Evolutionary conservation across 2,329 filamentous ascomycete genomes (phyloP), one percentile per base, ranked within the genome.

Genomic region (Curvularia sp.): DNA sequence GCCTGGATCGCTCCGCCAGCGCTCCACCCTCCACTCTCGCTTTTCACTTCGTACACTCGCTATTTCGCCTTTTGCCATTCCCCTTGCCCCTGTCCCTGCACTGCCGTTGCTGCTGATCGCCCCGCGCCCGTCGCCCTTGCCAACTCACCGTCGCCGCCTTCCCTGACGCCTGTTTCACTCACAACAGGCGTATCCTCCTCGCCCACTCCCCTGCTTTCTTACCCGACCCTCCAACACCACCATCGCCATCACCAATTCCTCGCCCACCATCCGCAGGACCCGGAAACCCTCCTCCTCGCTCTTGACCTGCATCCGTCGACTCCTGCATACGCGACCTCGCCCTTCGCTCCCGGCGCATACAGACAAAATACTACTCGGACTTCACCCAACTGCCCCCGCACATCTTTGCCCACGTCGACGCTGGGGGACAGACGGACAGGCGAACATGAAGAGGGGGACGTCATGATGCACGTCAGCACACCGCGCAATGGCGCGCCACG

Each of bases 361-460:
- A n/a, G 28, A 36, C 57, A 41, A 27, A n/a, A 36, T 5, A 4
- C 10, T 18, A 2, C 45, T 25, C 13, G 19, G 7, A n/a, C 19
- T 9, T 18, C 30, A 7, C 10, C 4, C 46, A n/a, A 23, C 9
- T 7, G 12, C 12, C 43, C 28, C 9, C 27, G 32, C 36, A 32
- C 38, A 19, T 62, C 46, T 7, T 32, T 19, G 13, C 28, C 32
- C 39, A 32, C 54, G n/a, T 34, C n/a, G 23, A 34, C 54, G 27
- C 32, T 28, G 34, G 46, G 49, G 38, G 21, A 23, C 51, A 46
- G 38, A 38, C 21, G 25, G 19, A 50, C 41, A 57, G 43, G 59
- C 54, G 70, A 74, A 70, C 59, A 74, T 74, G 72, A 74, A 63
- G 70, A 69, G 54, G 46, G 54, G 59, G 60, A 60, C 52, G 49